These are phyloP conservation scores for Neonectria coccinea DNA, from an alignment of 2,329 filamentous ascomycete species.

Conservation along the genomic window DNA sequence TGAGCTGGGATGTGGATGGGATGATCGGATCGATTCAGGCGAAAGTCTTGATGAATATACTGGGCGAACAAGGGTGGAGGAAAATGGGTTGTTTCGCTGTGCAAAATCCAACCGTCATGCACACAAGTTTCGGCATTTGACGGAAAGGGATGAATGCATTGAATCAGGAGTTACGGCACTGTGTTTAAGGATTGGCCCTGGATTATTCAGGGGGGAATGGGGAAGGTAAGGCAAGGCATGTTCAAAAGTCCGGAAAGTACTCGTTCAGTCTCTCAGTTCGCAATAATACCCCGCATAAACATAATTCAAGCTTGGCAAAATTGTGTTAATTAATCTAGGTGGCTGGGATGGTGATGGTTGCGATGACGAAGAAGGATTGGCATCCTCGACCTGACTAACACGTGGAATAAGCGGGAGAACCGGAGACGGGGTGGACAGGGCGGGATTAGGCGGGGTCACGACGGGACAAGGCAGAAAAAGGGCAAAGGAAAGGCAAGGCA, in stretches of 20 bases:
- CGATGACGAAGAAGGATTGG: background rate
- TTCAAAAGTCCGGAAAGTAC: constrained; percentile 9
- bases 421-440: background rate
- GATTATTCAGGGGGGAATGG: background rate
- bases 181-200: constrained; percentile 8
- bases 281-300: constrained; percentile 25
- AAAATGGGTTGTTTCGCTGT: background rate
- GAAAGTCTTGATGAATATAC: background rate
- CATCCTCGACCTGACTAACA: background rate
- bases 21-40: background rate
- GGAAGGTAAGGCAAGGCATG: constrained; percentile 3
- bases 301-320: background rate
- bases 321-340: no score
- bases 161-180: constrained; percentile 20
- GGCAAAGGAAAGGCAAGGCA: background rate
- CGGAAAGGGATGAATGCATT: constrained; percentile 12
- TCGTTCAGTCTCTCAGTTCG: constrained; percentile 16
- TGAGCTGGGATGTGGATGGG: background rate
- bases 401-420: background rate
- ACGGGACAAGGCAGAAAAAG: background rate
- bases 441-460: background rate
- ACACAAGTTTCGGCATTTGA: background rate
- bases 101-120: background rate
- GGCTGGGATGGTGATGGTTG: background rate
- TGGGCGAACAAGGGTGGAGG: background rate